Percentiles rank a stretch among this genome's conserved stretches.
Evolutionary conservation across 2,329 filamentous ascomycete species (phyloP).

Genomic region (Alternaria dauci): DNA sequence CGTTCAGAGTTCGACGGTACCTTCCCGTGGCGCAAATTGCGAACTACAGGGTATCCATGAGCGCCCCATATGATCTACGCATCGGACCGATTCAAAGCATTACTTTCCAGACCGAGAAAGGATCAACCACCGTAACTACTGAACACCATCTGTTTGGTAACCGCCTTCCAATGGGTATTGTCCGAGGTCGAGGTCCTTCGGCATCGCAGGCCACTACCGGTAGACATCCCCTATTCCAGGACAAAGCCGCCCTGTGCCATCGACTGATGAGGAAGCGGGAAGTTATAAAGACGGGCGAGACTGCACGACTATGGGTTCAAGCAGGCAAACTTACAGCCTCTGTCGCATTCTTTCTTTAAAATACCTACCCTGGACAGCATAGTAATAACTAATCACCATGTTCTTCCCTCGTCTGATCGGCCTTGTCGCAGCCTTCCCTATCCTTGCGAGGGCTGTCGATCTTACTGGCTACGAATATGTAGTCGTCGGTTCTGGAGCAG

Average conservation of each 20-base stretch:
- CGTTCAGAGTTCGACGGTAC: neutral
- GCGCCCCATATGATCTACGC: slow-evolving; percentile 11
- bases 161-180: slow-evolving; percentile 5
- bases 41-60: slow-evolving; percentile 4
- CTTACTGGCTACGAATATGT: slow-evolving; percentile 66
- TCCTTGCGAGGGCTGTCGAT: slow-evolving; percentile 38
- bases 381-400: slow-evolving; percentile 28
- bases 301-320: slow-evolving; percentile 4
- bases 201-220: neutral
- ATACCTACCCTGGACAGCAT: neutral
- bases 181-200: slow-evolving; percentile 5
- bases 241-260: neutral
- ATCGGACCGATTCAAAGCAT: slow-evolving; percentile 9
- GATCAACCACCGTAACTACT: slow-evolving; percentile 20
- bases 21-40: slow-evolving; percentile 9
- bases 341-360: slow-evolving; percentile 24
- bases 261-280: neutral
- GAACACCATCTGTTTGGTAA: slow-evolving; percentile 12
- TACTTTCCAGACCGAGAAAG: slow-evolving; percentile 15
- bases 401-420: slow-evolving; percentile 32
- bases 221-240: slow-evolving; percentile 11
- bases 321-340: slow-evolving; percentile 25
- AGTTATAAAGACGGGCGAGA: slow-evolving; percentile 17
- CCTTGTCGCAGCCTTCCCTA: slow-evolving; percentile 29
- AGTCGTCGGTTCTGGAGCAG: slow-evolving; percentile 63